phyloP scores from a whole-genome alignment of 495 filamentous ascomycete species.

The Hypoxylon lienhwacheense region DNA sequence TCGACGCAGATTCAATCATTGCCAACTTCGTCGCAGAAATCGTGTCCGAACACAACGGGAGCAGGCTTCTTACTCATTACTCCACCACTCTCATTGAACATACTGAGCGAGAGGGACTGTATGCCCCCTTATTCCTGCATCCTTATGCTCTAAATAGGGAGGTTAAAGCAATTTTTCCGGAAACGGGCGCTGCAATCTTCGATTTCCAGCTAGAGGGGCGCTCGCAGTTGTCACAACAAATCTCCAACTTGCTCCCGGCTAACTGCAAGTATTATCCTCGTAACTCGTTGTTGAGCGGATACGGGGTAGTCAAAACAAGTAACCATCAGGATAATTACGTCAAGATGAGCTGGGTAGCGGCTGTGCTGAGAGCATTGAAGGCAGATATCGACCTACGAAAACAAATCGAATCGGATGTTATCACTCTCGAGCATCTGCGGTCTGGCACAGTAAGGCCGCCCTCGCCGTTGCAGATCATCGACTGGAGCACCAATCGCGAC shows the following conservation, averaged over 20 bases:
- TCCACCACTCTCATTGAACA: slow-evolving; percentile 18
- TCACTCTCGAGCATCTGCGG: slow-evolving; percentile 35
- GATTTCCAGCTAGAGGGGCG: slow-evolving; percentile 35
- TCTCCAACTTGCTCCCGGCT: slow-evolving; percentile 27
- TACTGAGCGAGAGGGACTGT: slow-evolving; percentile 9
- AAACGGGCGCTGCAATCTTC: slow-evolving; percentile 30
- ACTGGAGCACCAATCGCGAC: slow-evolving; percentile 45
- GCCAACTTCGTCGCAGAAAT: slow-evolving; percentile 35
- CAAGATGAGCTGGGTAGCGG: slow-evolving; percentile 28
- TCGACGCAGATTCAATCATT: slow-evolving; percentile 43
- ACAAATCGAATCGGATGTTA: not conserved
- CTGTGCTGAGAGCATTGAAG: slow-evolving; percentile 24
- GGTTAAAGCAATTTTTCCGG: slow-evolving; percentile 35
- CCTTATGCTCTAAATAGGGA: slow-evolving; percentile 27
- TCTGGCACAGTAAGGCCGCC: not conserved
- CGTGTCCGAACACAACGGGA: not conserved
- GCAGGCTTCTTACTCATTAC: slow-evolving; percentile 16
- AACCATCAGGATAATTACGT: not conserved
- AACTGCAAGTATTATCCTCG: slow-evolving; percentile 32
- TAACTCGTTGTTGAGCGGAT: slow-evolving; percentile 2
- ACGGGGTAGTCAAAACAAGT: not conserved
- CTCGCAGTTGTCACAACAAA: slow-evolving; percentile 26
- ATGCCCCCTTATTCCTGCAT: slow-evolving; percentile 27
- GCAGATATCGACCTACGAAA: not conserved
- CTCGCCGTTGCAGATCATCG: slow-evolving; percentile 37